Percentiles rank a stretch among this genome's conserved stretches.
Conservation (phyloP, 2,329 filamentous ascomycete species). For the Trichophyton rubrum region DNA sequence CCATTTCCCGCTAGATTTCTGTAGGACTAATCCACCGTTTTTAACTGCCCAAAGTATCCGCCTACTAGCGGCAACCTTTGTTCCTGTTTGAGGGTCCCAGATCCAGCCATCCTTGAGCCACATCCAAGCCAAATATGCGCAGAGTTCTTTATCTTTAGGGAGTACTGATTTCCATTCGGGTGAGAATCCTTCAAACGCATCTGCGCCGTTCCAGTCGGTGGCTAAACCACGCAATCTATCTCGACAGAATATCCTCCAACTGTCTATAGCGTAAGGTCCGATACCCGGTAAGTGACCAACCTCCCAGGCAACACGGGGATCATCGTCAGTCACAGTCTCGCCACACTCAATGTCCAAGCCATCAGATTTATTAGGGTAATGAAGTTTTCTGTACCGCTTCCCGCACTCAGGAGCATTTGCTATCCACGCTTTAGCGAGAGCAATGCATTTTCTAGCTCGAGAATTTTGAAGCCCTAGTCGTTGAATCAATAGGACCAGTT, state of each 20-base stretch:
- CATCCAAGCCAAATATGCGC: conserved; percentile 78
- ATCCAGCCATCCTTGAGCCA: conserved; percentile 78
- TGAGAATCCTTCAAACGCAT: conserved; percentile 44
- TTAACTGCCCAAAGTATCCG: conserved; percentile 28
- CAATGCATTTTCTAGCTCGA: conserved; percentile 55
- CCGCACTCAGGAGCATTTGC: conserved; percentile 48
- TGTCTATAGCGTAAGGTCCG: conserved; percentile 72
- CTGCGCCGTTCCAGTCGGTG: conserved; percentile 52
- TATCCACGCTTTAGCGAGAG: conserved; percentile 58
- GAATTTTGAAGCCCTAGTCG: conserved; percentile 59
- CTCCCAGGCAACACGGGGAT: conserved; percentile 55
- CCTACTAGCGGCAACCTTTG: conserved; percentile 29
- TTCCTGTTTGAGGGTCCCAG: conserved; percentile 63
- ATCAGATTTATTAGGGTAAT: conserved; percentile 42
- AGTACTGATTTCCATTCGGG: conserved; percentile 85
- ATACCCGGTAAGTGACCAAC: conserved; percentile 69
- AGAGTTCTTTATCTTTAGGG: conserved; percentile 76
- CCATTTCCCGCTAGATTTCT: conserved; percentile 31
- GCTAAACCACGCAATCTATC: conserved; percentile 59
- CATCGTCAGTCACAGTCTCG: conserved; percentile 39
- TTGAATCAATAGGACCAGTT: conserved; percentile 51
- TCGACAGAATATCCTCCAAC: conserved; percentile 87
- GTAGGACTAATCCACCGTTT: conserved; percentile 29
- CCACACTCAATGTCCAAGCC: conserved; percentile 37
- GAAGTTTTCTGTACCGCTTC: conserved; percentile 43